Evolutionary conservation across 257 asterid genomes (phyloP).

Genomic region (Solanum peruvianum): DNA sequence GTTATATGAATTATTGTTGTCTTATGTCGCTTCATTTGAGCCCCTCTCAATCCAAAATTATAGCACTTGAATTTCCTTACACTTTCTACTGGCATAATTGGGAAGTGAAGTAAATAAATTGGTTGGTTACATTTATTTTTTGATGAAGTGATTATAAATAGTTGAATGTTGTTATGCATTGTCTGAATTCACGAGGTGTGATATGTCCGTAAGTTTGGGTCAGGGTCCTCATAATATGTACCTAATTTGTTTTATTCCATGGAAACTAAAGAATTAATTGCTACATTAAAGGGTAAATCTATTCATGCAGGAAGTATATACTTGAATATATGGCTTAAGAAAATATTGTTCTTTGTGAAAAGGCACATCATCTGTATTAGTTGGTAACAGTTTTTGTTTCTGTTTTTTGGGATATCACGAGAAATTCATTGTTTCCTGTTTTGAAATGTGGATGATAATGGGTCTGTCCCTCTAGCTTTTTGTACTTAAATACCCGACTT

Average conservation of each 20-base stretch:
- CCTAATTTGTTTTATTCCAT: not conserved
- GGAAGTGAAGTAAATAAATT: not conserved
- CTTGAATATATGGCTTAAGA: not conserved
- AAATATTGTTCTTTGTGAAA: not conserved
- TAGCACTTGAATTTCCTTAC: not conserved
- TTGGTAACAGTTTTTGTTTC: not conserved
- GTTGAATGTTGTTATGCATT: not conserved
- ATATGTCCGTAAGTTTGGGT: not conserved
- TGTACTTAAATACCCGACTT: not conserved
- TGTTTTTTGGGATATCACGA: not conserved
- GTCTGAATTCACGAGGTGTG: not conserved
- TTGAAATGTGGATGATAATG: not conserved
- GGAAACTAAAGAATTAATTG: not conserved
- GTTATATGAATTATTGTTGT: not conserved
- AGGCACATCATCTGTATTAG: not conserved
- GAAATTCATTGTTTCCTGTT: not conserved
- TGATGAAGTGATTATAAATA: not conserved
- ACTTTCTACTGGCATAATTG: not conserved
- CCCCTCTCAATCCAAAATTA: not conserved
- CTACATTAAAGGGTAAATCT: not conserved
- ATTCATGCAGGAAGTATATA: not conserved
- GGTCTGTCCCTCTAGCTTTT: not conserved
- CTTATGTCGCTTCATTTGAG: not conserved
- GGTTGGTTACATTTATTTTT: not conserved
- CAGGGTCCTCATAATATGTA: not conserved